A percentile compares a stretch with the other conserved stretches of the same genome.
Conservation (phyloP, 257 asterid species). For the Prunella vulgaris region DNA sequence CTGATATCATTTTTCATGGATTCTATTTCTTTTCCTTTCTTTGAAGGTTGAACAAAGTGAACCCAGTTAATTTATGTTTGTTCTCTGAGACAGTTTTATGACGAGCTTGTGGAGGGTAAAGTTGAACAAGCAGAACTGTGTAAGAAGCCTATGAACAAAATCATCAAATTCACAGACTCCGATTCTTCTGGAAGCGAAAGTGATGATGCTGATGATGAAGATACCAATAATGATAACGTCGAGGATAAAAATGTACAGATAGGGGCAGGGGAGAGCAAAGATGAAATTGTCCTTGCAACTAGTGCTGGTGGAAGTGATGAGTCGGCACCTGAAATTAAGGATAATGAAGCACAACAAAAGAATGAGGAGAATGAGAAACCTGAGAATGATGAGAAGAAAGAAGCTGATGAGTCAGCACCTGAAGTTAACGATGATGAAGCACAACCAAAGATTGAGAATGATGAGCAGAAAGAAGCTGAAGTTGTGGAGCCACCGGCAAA, state of each 20-base stretch:
- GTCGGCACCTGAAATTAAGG: conserved; percentile 31
- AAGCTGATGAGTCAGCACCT: conserved; percentile 26
- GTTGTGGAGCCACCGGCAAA: conserved; percentile 56
- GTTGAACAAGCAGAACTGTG: conserved; percentile 32
- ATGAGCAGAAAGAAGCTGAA: conserved; percentile 41
- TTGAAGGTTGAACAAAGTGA: conserved; percentile 9
- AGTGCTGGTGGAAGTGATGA: conserved; percentile 24
- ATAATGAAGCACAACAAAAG: conserved; percentile 16
- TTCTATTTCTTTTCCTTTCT: neutral
- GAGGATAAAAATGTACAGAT: conserved; percentile 21
- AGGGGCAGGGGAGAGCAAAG: conserved; percentile 15
- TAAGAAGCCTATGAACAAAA: conserved; percentile 59
- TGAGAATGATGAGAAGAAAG: conserved; percentile 33
- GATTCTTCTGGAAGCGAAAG: conserved; percentile 56
- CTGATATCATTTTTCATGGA: neutral
- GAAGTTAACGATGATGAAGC: conserved; percentile 28
- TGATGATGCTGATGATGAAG: conserved; percentile 37
- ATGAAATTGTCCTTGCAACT: conserved; percentile 24
- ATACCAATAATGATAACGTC: conserved; percentile 26
- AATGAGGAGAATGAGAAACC: conserved; percentile 11
- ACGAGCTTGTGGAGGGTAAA: conserved; percentile 69
- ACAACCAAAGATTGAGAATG: conserved; percentile 25
- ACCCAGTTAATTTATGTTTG: neutral
- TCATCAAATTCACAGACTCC: conserved; percentile 62
- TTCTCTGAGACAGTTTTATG: conserved; percentile 52